Evolutionary conservation across 352 stramenopile species (phyloP).

Genomic region (Albugo candida): DNA sequence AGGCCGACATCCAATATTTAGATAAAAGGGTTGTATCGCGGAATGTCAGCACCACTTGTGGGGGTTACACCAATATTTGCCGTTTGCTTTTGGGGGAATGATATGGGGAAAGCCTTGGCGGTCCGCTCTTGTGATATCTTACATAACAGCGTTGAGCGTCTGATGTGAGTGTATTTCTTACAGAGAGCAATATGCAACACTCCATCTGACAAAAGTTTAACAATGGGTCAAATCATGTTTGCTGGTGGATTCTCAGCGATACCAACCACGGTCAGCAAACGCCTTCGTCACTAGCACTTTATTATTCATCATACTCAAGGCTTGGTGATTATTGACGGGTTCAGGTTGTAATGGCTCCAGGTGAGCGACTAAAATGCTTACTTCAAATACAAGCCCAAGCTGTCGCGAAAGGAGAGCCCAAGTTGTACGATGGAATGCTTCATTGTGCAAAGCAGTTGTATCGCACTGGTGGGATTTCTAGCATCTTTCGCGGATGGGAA

Average conservation of each 20-base stretch:
- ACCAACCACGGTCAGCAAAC: conserved; percentile 26
- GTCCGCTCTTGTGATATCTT: conserved; percentile 17
- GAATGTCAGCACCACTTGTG: conserved; percentile 88
- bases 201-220: conserved; percentile 32
- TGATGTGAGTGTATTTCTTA: not conserved
- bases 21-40: conserved; percentile 81
- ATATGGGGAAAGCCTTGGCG: conserved; percentile 87
- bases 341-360: conserved; percentile 82
- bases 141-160: not conserved
- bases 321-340: not conserved
- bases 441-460: conserved; percentile 90
- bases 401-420: conserved; percentile 47
- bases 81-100: conserved; percentile 95
- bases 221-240: conserved; percentile 77
- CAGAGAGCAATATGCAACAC: conserved; percentile 44
- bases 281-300: not conserved
- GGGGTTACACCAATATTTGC: conserved; percentile 93
- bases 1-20: conserved; percentile 11
- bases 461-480: conserved; percentile 77
- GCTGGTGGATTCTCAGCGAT: conserved; percentile 80
- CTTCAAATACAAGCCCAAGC: conserved; percentile 82
- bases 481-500: conserved; percentile 88
- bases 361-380: conserved; percentile 94
- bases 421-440: conserved; percentile 87
- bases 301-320: not conserved